Percentiles rank a stretch among this genome's conserved stretches.
Evolutionary conservation across 2,329 filamentous ascomycete genomes (phyloP).

Genomic region (Fusarium bulbicola): DNA sequence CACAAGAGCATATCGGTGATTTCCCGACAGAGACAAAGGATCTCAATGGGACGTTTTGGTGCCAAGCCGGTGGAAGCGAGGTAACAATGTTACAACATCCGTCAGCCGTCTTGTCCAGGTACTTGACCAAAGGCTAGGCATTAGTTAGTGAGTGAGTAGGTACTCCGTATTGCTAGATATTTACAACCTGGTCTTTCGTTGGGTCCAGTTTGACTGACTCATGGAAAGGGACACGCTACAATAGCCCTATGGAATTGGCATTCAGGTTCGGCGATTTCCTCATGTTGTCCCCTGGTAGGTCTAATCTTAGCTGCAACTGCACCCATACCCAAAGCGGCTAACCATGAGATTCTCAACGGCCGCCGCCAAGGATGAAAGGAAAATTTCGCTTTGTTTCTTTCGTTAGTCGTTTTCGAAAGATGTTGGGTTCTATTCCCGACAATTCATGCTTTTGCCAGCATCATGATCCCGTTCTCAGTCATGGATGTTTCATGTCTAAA

Average conservation of each 20-base stretch:
- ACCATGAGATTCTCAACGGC: slow-evolving; percentile 4
- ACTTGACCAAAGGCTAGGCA: not conserved
- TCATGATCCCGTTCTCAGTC: not conserved
- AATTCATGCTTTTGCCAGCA: not conserved
- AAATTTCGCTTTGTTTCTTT: not conserved
- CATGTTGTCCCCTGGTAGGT: slow-evolving; percentile 11
- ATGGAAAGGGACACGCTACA: not conserved
- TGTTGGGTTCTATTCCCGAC: slow-evolving; percentile 12
- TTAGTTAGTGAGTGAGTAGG: not conserved
- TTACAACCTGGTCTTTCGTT: not conserved
- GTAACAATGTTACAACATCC: not conserved
- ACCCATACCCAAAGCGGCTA: slow-evolving; percentile 25
- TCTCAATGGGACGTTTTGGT: not conserved
- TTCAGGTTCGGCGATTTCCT: slow-evolving; percentile 28
- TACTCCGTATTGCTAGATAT: not conserved
- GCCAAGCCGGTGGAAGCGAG: slow-evolving; percentile 16
- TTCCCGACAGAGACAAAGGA: slow-evolving; percentile 1
- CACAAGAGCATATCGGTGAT: slow-evolving; percentile 13
- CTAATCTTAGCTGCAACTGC: slow-evolving; percentile 15
- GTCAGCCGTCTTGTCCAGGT: not conserved
- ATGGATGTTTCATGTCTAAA: slow-evolving; percentile 14
- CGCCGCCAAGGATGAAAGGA: slow-evolving; percentile 5
- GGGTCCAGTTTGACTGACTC: not conserved
- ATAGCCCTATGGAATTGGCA: slow-evolving; percentile 16
- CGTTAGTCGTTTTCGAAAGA: not conserved